Conservation (phyloP, 2,329 filamentous ascomycete genomes). For the Cercospora sojina region DNA sequence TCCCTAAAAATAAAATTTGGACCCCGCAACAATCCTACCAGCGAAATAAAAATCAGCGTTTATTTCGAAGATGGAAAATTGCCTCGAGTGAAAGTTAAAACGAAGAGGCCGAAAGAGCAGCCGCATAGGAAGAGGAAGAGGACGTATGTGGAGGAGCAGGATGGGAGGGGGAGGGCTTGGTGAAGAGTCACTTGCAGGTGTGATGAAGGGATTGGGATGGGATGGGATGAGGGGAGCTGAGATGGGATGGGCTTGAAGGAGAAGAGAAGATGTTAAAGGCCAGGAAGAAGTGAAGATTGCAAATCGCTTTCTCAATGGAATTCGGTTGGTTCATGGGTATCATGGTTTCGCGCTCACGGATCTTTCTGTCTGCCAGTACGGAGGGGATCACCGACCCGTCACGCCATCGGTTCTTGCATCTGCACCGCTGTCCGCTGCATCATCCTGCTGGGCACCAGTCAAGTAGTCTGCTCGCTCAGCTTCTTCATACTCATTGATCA, state of each 20-base stretch:
- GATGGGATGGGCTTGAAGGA: neutral
- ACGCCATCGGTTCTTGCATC: conserved; percentile 45
- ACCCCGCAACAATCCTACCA: conserved; percentile 28
- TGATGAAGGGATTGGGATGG: neutral
- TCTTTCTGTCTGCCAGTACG: neutral
- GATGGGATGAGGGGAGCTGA: conserved; percentile 9
- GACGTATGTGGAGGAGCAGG: conserved; percentile 68
- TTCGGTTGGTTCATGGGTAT: neutral
- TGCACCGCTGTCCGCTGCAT: conserved; percentile 32
- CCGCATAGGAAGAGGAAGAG: conserved; percentile 19
- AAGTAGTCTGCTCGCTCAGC: conserved; percentile 90
- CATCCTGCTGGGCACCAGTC: conserved; percentile 51
- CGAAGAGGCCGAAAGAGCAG: conserved; percentile 27
- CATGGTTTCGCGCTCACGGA: conserved; percentile 54
- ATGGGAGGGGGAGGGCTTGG: conserved; percentile 49
- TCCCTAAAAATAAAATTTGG: conserved; percentile 33
- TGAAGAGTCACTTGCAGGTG: conserved; percentile 57
- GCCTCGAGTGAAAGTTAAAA: conserved; percentile 34
- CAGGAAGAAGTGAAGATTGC: neutral
- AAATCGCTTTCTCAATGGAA: neutral
- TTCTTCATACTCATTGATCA: conserved; percentile 93
- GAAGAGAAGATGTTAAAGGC: neutral
- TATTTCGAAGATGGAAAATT: conserved; percentile 32
- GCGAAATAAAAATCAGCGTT: conserved; percentile 35
- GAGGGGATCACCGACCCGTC: conserved; percentile 39